Evolutionary conservation across 352 stramenopile species (phyloP).

Genomic region (Phytophthora fragariae): DNA sequence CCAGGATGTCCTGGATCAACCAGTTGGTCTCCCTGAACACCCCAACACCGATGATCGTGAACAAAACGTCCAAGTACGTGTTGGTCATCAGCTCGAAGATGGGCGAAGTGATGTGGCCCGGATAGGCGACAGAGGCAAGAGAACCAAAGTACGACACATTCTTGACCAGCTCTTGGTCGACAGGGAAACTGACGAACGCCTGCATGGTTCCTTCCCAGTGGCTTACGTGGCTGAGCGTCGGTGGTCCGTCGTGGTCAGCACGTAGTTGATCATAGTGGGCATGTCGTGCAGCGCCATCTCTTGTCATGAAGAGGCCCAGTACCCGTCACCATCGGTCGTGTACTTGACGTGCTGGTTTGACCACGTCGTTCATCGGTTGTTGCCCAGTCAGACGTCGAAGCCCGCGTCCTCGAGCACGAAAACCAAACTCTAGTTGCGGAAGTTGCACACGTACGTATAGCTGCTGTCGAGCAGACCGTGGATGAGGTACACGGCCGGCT

Average conservation of each 20-base stretch:
- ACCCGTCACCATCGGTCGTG: constrained; percentile 48
- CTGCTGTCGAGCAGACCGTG: constrained; percentile 70
- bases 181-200: constrained; percentile 63
- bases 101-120: constrained; percentile 50
- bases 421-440: constrained; percentile 62
- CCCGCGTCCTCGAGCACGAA: constrained; percentile 65
- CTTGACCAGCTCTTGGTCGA: constrained; percentile 64
- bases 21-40: constrained; percentile 56
- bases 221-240: constrained; percentile 64
- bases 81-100: constrained; percentile 53
- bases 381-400: constrained; percentile 76
- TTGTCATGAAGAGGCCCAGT: constrained; percentile 71
- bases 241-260: constrained; percentile 43
- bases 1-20: constrained; percentile 63
- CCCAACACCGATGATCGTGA: constrained; percentile 50
- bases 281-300: constrained; percentile 72
- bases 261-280: constrained; percentile 72
- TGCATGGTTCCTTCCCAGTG: constrained; percentile 75
- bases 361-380: constrained; percentile 76
- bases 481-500: constrained; percentile 67
- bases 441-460: constrained; percentile 72
- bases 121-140: constrained; percentile 58
- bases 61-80: constrained; percentile 54
- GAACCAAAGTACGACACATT: constrained; percentile 70
- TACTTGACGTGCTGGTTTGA: constrained; percentile 64